These are phyloP conservation scores for maize (Zea mays) DNA, from an alignment of 176 grass and related monocot genomes.

Conservation along the genomic window DNA sequence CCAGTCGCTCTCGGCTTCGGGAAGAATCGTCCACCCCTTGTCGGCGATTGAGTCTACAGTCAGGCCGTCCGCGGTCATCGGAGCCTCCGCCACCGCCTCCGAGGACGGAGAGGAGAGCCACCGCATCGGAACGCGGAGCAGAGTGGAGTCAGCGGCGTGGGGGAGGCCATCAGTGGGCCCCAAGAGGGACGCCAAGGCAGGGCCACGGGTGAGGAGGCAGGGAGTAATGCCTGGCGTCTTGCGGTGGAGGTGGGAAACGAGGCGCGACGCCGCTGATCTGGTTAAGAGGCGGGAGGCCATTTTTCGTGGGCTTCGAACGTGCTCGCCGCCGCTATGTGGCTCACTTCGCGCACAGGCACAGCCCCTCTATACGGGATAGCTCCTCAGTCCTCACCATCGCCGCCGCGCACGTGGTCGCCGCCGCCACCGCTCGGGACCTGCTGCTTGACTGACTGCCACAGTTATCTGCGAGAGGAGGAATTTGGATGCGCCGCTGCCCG, in stretches of 20 bases:
- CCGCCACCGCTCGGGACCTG: too few relatives aligned
- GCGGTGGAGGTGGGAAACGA: conserved; percentile 42
- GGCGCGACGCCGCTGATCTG: conserved; percentile 38
- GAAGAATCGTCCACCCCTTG: conserved; percentile 91
- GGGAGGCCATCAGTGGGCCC: background rate
- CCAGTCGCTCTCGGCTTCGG: conserved; percentile 81
- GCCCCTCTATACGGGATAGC: background rate
- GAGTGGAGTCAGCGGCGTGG: background rate
- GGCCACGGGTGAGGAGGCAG: conserved; percentile 14
- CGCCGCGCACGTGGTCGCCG: background rate
- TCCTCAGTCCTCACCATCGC: background rate
- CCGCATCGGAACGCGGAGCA: conserved; percentile 12
- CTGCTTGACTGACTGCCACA: too few relatives aligned
- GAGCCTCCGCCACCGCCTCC: conserved; percentile 42
- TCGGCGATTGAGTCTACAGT: conserved; percentile 64
- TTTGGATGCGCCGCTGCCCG: too few relatives aligned
- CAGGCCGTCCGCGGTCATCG: conserved; percentile 67
- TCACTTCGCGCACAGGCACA: background rate
- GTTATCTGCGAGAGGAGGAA: too few relatives aligned
- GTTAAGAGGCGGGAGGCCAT: conserved; percentile 50
- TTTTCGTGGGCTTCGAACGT: conserved; percentile 14
- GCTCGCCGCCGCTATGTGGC: background rate
- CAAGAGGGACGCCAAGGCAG: background rate
- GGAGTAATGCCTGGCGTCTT: conserved; percentile 22
- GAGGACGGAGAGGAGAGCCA: conserved; percentile 52